These are phyloP conservation scores for Diaporthe ilicicola DNA, from an alignment of 2,329 filamentous ascomycete species.

Conservation along the genomic window DNA sequence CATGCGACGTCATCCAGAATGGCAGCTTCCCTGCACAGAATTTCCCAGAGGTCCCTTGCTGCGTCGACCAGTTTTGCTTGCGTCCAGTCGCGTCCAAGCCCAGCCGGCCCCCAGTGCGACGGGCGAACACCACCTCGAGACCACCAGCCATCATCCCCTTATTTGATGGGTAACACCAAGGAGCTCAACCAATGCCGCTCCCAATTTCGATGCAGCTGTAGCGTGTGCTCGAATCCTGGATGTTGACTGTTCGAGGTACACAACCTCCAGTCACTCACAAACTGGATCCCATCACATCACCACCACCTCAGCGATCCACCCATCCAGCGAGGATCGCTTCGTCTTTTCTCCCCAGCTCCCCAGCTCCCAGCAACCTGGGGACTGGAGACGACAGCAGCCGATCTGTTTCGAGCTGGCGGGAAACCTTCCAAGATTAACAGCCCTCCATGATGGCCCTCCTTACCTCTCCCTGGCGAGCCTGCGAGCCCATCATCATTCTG, in stretches of 20 bases:
- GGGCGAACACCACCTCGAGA: slow-evolving; percentile 10
- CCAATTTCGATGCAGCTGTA: not conserved
- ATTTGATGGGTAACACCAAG: not conserved
- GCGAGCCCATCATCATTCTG: slow-evolving; percentile 4
- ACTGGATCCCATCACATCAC: not conserved
- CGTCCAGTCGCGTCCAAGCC: not conserved
- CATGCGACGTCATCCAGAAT: slow-evolving; percentile 15
- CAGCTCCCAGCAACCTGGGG: not conserved
- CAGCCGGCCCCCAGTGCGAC: not conserved
- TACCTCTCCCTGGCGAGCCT: not conserved
- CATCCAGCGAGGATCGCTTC: not conserved
- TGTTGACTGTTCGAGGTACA: not conserved
- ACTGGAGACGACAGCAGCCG: not conserved
- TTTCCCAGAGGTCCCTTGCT: not conserved
- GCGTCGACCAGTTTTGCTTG: not conserved
- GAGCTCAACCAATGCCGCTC: not conserved
- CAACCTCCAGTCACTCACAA: not conserved
- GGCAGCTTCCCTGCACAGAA: slow-evolving; percentile 4
- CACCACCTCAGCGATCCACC: not conserved
- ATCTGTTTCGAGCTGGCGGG: slow-evolving; percentile 15
- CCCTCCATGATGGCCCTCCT: slow-evolving; percentile 9
- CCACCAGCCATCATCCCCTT: too few species aligned
- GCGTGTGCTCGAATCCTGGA: not conserved
- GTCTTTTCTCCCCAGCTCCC: not conserved
- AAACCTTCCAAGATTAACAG: slow-evolving; percentile 12